Conservation (phyloP, 2,329 filamentous ascomycete genomes). For the Phialophora verrucosa region DNA sequence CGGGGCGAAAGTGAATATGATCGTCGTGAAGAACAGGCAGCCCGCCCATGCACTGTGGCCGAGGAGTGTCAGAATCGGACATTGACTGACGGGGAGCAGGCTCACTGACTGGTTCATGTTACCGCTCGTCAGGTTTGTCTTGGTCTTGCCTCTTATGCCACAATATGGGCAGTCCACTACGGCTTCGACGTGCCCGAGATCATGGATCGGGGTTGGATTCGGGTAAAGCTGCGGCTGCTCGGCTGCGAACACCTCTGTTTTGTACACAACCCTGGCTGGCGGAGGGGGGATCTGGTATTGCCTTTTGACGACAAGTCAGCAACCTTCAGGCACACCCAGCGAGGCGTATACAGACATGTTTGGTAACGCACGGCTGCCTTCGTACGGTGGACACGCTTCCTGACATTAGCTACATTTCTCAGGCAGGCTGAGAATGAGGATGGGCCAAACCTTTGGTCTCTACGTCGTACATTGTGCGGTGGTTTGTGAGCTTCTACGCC, state of each 20-base stretch:
- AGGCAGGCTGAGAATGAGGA: not conserved
- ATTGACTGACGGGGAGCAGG: not conserved
- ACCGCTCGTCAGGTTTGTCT: slow-evolving; percentile 13
- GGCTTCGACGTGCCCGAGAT: slow-evolving; percentile 21
- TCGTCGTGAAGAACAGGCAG: slow-evolving; percentile 18
- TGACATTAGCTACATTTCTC: not conserved
- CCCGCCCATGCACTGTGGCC: slow-evolving; percentile 14
- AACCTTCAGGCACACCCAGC: not conserved
- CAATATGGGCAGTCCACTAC: slow-evolving; percentile 25
- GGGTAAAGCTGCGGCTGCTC: not conserved
- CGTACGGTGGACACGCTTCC: slow-evolving; percentile 7
- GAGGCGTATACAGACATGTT: slow-evolving; percentile 5
- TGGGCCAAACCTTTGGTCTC: slow-evolving; percentile 8
- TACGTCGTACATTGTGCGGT: slow-evolving; percentile 5
- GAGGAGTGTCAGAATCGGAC: not conserved
- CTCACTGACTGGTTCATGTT: slow-evolving; percentile 26
- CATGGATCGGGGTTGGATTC: slow-evolving; percentile 12
- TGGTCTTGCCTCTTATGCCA: slow-evolving; percentile 19
- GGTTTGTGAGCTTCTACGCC: not conserved
- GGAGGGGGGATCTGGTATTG: slow-evolving; percentile 13
- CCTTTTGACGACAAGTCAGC: not conserved
- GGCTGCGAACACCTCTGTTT: not conserved
- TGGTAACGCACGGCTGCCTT: slow-evolving; percentile 4
- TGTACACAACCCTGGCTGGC: slow-evolving; percentile 5
- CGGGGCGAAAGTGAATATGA: slow-evolving; percentile 19